Evolutionary conservation across 108 stramenopile genomes (phyloP).

Genomic region (Poteriospumella lacustris): DNA sequence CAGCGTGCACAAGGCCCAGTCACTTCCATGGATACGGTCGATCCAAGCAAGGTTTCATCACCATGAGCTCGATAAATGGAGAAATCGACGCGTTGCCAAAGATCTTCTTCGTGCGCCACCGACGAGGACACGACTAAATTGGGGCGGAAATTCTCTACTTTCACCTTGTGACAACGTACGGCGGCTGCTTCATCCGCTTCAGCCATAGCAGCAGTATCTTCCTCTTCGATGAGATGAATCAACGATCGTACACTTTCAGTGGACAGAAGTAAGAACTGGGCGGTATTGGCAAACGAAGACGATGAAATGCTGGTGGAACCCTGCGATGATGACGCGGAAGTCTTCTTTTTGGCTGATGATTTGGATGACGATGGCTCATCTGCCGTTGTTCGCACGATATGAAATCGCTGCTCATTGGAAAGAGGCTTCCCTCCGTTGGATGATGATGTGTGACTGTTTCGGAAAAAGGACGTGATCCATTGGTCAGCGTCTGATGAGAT

Average conservation of each 20-base stretch:
- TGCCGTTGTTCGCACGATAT: background rate
- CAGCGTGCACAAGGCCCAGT: slow-evolving; percentile 11
- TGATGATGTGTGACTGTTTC: no score
- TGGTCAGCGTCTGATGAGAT: background rate
- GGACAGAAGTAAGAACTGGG: background rate
- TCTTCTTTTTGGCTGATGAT: no score
- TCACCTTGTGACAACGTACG: background rate
- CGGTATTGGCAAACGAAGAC: background rate
- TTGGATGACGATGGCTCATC: no score
- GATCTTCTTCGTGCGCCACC: background rate
- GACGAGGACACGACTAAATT: background rate
- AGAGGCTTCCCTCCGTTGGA: no score
- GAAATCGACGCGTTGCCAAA: no score
- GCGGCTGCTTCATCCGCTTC: no score
- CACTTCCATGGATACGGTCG: no score
- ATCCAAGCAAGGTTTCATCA: no score
- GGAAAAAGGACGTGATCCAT: background rate
- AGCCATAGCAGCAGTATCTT: background rate
- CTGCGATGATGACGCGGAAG: no score
- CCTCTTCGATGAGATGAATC: background rate
- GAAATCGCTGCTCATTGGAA: no score
- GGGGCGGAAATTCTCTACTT: slow-evolving; percentile 18
- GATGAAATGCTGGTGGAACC: no score
- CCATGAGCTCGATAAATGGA: background rate
- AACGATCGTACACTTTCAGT: background rate